Percentiles rank a stretch among this genome's conserved stretches.
Conservation (phyloP, 441 rosid species). For the Hura crepitans region DNA sequence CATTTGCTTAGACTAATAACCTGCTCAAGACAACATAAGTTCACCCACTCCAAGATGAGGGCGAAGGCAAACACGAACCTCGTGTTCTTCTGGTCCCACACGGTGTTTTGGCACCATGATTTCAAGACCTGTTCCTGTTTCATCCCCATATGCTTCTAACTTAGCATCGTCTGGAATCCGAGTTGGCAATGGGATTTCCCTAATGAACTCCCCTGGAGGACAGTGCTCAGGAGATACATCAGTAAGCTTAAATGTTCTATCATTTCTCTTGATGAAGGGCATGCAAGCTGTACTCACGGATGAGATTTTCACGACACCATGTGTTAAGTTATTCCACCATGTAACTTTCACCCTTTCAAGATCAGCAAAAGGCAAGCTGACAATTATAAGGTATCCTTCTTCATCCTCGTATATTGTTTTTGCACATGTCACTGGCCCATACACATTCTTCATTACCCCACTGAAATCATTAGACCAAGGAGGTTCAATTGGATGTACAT, state of each 20-base stretch:
- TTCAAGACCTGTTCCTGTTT: slow-evolving; percentile 61
- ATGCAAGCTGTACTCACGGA: slow-evolving; percentile 53
- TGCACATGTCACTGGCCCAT: slow-evolving; percentile 67
- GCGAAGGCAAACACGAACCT: slow-evolving; percentile 73
- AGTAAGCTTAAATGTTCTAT: slow-evolving; percentile 70
- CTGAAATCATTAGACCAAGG: slow-evolving; percentile 56
- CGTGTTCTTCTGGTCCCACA: slow-evolving; percentile 74
- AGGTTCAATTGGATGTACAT: slow-evolving; percentile 39
- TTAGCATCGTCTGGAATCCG: slow-evolving; percentile 73
- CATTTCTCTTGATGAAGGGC: slow-evolving; percentile 60
- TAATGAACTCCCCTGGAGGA: slow-evolving; percentile 69
- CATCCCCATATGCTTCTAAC: slow-evolving; percentile 64
- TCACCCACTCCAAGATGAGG: slow-evolving; percentile 42
- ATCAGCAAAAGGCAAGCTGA: slow-evolving; percentile 67
- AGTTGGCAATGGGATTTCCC: slow-evolving; percentile 60
- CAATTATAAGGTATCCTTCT: slow-evolving; percentile 52
- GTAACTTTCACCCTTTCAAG: slow-evolving; percentile 62
- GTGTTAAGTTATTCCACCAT: slow-evolving; percentile 54
- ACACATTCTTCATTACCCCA: slow-evolving; percentile 65
- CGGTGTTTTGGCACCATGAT: slow-evolving; percentile 67
- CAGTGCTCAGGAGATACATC: slow-evolving; percentile 79
- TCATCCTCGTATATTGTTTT: slow-evolving; percentile 72
- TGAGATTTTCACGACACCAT: slow-evolving; percentile 63
- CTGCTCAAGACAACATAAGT: slow-evolving; percentile 28
- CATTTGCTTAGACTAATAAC: slow-evolving; percentile 13